Conservation (phyloP, 208 protist genomes). For the Leishmania braziliensis region DNA sequence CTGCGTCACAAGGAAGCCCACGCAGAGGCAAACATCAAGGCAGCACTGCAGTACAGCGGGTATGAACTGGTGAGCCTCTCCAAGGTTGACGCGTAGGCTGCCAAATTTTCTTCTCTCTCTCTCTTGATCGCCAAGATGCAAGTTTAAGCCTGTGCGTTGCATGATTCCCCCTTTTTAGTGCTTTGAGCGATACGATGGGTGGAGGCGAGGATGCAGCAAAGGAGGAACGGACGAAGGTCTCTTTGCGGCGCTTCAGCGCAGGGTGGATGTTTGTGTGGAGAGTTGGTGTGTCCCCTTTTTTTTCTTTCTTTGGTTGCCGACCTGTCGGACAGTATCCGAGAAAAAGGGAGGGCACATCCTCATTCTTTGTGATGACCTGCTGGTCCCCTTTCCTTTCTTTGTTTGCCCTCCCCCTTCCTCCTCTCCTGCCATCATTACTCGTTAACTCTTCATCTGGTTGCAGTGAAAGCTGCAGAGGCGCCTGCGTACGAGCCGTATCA, state of each 20-base stretch:
- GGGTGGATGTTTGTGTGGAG: not conserved
- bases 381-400: slow-evolving; percentile 1
- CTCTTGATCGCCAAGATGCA: not conserved
- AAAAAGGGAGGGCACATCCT: not conserved
- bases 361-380: not conserved
- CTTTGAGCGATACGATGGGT: not conserved
- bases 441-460: not conserved
- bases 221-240: not conserved
- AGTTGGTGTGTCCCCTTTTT: too few species aligned
- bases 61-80: slow-evolving; percentile 66
- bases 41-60: slow-evolving; percentile 51
- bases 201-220: not conserved
- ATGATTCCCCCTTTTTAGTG: not conserved
- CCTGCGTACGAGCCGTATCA: not conserved
- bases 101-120: not conserved
- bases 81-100: slow-evolving; percentile 6
- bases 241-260: not conserved
- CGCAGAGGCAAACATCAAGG: slow-evolving; percentile 51
- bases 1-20: slow-evolving; percentile 44
- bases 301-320: too few species aligned
- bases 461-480: not conserved
- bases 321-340: not conserved
- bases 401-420: not conserved
- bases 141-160: not conserved
- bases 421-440: not conserved